These are phyloP conservation scores for Hemisphaericaspora xylanilytica DNA, from an alignment of 1,139 yeast genomes.

Conservation along the genomic window DNA sequence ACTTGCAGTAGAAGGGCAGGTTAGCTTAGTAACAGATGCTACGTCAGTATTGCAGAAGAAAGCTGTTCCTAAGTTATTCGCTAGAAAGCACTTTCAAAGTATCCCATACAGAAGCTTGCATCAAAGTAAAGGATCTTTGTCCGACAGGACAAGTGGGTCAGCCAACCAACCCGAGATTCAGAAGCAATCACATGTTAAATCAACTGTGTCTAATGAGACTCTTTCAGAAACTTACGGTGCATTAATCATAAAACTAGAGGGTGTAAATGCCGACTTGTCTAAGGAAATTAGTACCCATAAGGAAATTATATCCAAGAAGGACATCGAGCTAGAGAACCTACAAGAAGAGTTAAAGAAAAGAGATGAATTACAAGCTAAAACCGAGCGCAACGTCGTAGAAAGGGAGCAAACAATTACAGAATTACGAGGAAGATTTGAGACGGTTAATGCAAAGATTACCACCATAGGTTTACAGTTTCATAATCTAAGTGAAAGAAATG, in stretches of 20 bases:
- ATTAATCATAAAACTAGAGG: conserved; percentile 2
- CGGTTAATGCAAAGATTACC: neutral
- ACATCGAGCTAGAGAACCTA: neutral
- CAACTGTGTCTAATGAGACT: neutral
- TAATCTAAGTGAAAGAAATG: neutral
- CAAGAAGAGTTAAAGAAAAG: neutral
- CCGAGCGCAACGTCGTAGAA: neutral
- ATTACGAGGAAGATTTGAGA: neutral
- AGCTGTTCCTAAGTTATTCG: conserved; percentile 1
- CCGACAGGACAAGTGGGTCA: too few relatives aligned
- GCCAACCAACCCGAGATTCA: too few relatives aligned
- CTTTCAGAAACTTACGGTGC: conserved; percentile 3
- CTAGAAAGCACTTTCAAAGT: neutral
- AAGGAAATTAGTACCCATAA: neutral
- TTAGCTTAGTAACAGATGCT: neutral
- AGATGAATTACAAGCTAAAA: neutral
- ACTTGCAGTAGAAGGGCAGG: too few relatives aligned
- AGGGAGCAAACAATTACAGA: neutral
- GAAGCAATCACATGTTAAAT: too few relatives aligned
- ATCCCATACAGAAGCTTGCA: neutral
- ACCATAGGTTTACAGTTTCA: neutral
- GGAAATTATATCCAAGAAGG: neutral
- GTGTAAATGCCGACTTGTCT: neutral
- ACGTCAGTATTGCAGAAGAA: neutral
- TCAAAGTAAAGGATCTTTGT: too few relatives aligned